Evolutionary conservation across 371 early-diverging fungal species (phyloP).

Genomic region (Polyrhizophydium stewartii): DNA sequence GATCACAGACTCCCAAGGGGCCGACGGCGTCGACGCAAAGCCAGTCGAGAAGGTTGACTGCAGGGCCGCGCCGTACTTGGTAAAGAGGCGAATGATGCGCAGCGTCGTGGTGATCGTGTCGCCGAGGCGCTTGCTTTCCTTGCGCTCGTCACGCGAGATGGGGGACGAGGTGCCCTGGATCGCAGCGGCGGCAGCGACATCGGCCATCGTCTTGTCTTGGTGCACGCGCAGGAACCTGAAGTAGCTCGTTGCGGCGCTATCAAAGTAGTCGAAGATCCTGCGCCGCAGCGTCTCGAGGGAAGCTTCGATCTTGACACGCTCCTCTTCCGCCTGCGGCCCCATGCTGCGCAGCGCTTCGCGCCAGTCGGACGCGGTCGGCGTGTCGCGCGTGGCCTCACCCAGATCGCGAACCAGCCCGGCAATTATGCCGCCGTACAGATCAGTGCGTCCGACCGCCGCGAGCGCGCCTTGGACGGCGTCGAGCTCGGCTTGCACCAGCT

Average conservation of each 20-base stretch:
- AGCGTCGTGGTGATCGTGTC: slow-evolving; percentile 53
- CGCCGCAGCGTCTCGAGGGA: neutral
- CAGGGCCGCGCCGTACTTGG: slow-evolving; percentile 58
- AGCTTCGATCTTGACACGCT: no score
- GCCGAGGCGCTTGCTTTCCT: neutral
- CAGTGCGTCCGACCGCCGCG: neutral
- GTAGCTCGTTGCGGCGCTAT: slow-evolving; percentile 8
- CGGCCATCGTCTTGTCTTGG: neutral
- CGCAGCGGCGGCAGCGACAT: neutral
- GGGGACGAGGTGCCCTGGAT: no score
- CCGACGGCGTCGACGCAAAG: slow-evolving; percentile 41
- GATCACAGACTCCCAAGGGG: slow-evolving; percentile 64
- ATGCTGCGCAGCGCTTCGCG: neutral
- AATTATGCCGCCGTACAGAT: neutral
- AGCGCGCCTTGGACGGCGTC: neutral
- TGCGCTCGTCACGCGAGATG: neutral
- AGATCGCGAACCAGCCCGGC: neutral
- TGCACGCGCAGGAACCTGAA: slow-evolving; percentile 15
- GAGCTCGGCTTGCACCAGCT: neutral
- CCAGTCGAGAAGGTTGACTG: slow-evolving; percentile 35
- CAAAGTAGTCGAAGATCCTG: slow-evolving; percentile 7
- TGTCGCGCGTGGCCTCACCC: slow-evolving; percentile 2
- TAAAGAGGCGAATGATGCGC: slow-evolving; percentile 60
- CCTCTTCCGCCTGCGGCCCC: no score
- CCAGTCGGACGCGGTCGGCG: slow-evolving; percentile 1